Base-by-base conservation (phyloP, 2,329 filamentous ascomycete species). In the Aschersonia sp. region DNA sequence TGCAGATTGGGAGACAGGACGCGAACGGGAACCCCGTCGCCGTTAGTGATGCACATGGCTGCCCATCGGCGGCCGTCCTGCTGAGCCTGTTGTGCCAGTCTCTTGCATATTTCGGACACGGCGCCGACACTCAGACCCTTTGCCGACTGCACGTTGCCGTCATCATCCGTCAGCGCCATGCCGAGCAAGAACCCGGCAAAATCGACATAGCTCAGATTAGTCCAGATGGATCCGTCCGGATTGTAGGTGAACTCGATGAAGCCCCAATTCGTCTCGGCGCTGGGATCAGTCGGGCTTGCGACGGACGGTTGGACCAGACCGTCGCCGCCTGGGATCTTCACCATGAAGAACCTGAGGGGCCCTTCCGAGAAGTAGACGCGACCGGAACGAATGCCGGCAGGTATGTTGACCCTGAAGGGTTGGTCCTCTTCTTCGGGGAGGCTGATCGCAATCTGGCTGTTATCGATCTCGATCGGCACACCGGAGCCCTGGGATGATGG, bases 161-260 rank as follows among this genome's bases (percentile, higher is more conserved):
- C 35, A 28, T 53, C 61, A 9, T 65, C 59, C 0, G 60, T 62
- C 10, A 77, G 59, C 0, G 54, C 55, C 67, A 78, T 72, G 41
- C 72, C 70, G n/a, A 78, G 66, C 0, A 70, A 61, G 12, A 77
- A 61, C 4, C 72, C 64, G 20, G 74, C 66, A 51, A 73, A 74
- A 55, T 75, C 72, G 32, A 75, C 72, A 48, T 70, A 74, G 45
- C 65, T 71, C 47, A 75, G 65, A 55, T 75, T 74, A 51, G 70
- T 68, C 42, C 61, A 73, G 30, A 74, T 55, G 5, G 60, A 56
- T 0, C 63, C 62, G 1, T 61, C 53, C 0, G 54, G 44, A n/a
- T 60, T 69, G 53, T 66, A 67, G 2, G 70, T 71, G 31, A 75
- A 58, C 53, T 75, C 72, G 20, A 72, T 62, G 47, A 74, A 75